phyloP scores from a whole-genome alignment of 352 stramenopile species.

The Lagenidium giganteum region DNA sequence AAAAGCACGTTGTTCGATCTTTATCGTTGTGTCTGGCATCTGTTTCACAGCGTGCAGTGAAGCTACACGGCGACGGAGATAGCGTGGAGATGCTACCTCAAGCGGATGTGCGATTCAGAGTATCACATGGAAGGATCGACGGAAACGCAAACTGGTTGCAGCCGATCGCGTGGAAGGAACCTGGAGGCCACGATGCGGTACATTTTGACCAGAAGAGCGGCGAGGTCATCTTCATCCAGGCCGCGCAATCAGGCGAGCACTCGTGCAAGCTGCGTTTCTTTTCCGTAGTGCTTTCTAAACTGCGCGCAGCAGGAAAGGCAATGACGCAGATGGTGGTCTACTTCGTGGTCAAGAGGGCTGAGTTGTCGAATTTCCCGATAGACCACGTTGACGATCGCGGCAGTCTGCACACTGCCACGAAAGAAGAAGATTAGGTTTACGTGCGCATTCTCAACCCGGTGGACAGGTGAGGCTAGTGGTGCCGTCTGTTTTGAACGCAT shows the following conservation, averaged over 20 bases:
- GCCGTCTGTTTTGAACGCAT: no score
- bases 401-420: no score
- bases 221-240: conserved; percentile 22
- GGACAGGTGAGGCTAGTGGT: no score
- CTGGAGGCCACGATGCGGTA: conserved; percentile 22
- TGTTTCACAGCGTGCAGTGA: conserved; percentile 10
- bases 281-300: conserved; percentile 17
- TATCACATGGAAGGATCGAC: conserved; percentile 9
- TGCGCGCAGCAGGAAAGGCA: conserved; percentile 9
- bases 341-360: conserved; percentile 7
- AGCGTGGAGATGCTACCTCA: conserved; percentile 5
- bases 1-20: conserved; percentile 7
- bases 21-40: conserved; percentile 11
- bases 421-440: no score
- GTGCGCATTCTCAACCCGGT: no score
- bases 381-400: conserved; percentile 9
- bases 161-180: conserved; percentile 19
- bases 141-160: conserved; percentile 19
- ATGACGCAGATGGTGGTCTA: conserved; percentile 8
- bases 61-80: conserved; percentile 1
- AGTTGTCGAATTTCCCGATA: conserved; percentile 9
- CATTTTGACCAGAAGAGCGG: conserved; percentile 17
- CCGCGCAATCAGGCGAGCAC: conserved; percentile 17
- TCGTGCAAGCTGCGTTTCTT: conserved; percentile 22
- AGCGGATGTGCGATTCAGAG: conserved; percentile 12